Evolutionary conservation across 2,329 filamentous ascomycete species (phyloP).

Genomic region (Reticulascus tulasneorum): DNA sequence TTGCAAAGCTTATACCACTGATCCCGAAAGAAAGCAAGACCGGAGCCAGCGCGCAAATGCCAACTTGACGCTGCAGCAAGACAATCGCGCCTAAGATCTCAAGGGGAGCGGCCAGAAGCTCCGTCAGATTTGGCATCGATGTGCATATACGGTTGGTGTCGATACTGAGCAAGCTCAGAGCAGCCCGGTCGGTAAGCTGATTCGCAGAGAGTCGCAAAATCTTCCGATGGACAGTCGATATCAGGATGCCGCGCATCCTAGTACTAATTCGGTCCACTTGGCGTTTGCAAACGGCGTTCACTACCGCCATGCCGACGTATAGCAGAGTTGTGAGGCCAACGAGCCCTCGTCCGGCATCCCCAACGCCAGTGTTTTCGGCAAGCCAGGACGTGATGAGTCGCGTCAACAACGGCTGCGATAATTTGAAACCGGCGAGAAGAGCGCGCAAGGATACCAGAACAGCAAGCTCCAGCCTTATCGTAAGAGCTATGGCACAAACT

Average conservation of each 20-base stretch:
- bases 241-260: slow-evolving; percentile 17
- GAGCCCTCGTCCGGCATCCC: no score
- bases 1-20: slow-evolving; percentile 18
- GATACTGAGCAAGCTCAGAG: slow-evolving; percentile 20
- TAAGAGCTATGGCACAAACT: no score
- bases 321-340: no score
- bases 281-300: slow-evolving; percentile 9
- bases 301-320: slow-evolving; percentile 16
- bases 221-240: slow-evolving; percentile 16
- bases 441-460: slow-evolving; percentile 2
- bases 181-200: no score
- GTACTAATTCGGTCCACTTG: slow-evolving; percentile 14
- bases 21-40: slow-evolving; percentile 32
- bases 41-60: slow-evolving; percentile 20
- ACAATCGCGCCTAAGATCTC: slow-evolving; percentile 8
- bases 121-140: slow-evolving; percentile 12
- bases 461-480: no score
- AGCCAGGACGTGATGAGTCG: slow-evolving; percentile 4
- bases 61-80: slow-evolving; percentile 15
- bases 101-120: slow-evolving; percentile 6
- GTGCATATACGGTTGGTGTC: slow-evolving; percentile 20
- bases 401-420: slow-evolving; percentile 12
- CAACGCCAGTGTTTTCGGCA: no score
- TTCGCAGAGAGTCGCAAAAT: slow-evolving; percentile 13
- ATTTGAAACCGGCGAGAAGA: slow-evolving; percentile 7